Conservation (phyloP, 257 asterid genomes). For the Henckelia pumila region DNA sequence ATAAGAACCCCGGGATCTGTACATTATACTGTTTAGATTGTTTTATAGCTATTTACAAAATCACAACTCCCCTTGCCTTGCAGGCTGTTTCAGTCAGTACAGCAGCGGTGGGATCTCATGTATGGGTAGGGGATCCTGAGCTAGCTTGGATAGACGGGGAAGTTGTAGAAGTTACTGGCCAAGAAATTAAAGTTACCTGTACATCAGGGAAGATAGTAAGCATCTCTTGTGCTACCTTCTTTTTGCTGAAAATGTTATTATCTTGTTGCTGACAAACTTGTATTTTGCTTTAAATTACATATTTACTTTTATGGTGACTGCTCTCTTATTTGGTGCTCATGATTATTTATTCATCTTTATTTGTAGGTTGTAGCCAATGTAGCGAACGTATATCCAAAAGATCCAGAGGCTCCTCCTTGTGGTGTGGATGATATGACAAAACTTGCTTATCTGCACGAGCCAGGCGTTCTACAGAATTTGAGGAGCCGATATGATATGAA, state of each 20-base stretch:
- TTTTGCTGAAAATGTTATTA: neutral
- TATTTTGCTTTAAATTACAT: neutral
- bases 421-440: constrained; percentile 95
- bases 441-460: constrained; percentile 90
- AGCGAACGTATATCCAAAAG: constrained; percentile 58
- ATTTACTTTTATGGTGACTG: neutral
- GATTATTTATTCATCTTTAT: constrained; percentile 12
- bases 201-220: constrained; percentile 77
- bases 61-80: constrained; percentile 26
- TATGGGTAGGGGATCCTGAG: constrained; percentile 91
- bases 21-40: neutral
- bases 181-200: constrained; percentile 57
- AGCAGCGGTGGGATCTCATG: constrained; percentile 85
- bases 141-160: constrained; percentile 91
- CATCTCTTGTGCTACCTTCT: constrained; percentile 12
- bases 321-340: neutral
- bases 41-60: constrained; percentile 8
- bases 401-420: constrained; percentile 64
- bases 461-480: constrained; percentile 81
- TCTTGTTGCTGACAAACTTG: neutral
- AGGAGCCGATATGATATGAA: constrained; percentile 60
- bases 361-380: constrained; percentile 56
- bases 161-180: constrained; percentile 60
- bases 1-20: neutral
- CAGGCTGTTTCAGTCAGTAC: constrained; percentile 63